Evolutionary conservation across 352 stramenopile species (phyloP).

Genomic region (Phytophthora boehmeriae): DNA sequence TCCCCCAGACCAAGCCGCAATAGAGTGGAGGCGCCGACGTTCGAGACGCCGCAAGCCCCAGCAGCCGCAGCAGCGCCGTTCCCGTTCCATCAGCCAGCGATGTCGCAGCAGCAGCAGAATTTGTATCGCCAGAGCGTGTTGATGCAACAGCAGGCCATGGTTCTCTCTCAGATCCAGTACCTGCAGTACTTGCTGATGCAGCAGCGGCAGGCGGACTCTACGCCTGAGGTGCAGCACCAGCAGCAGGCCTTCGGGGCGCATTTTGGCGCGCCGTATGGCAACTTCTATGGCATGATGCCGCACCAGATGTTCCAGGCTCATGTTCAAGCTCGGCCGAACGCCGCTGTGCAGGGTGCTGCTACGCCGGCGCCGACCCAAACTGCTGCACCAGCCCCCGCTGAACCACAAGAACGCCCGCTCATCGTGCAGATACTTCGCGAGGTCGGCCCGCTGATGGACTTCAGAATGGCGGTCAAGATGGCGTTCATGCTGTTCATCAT

Average conservation of each 20-base stretch:
- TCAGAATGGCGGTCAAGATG: constrained; percentile 86
- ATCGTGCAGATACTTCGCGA: constrained; percentile 61
- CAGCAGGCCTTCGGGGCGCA: constrained; percentile 22
- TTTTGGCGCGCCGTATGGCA: constrained; percentile 34
- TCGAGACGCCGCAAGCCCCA: constrained; percentile 9
- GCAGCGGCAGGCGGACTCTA: constrained; percentile 15
- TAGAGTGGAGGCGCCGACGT: constrained; percentile 12
- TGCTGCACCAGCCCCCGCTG: constrained; percentile 20
- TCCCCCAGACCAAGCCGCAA: constrained; percentile 29
- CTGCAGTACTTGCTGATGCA: constrained; percentile 71
- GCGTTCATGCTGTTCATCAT: constrained; percentile 91
- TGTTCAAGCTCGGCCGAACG: constrained; percentile 9
- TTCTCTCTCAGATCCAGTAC: constrained; percentile 85
- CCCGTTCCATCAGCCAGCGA: constrained; percentile 17
- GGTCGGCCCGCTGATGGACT: constrained; percentile 67
- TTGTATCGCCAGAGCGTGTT: constrained; percentile 66
- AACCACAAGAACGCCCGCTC: constrained; percentile 21
- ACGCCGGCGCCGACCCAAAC: constrained; percentile 10
- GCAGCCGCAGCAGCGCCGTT: constrained; percentile 17
- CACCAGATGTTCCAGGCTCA: constrained; percentile 33
- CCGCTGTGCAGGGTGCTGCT: constrained; percentile 11
- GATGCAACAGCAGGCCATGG: constrained; percentile 80
- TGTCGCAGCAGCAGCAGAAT: constrained; percentile 50
- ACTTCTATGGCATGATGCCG: constrained; percentile 42
- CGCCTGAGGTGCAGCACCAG: constrained; percentile 8